Conservation (phyloP, 805 yeast species). For the Candida awuae region DNA sequence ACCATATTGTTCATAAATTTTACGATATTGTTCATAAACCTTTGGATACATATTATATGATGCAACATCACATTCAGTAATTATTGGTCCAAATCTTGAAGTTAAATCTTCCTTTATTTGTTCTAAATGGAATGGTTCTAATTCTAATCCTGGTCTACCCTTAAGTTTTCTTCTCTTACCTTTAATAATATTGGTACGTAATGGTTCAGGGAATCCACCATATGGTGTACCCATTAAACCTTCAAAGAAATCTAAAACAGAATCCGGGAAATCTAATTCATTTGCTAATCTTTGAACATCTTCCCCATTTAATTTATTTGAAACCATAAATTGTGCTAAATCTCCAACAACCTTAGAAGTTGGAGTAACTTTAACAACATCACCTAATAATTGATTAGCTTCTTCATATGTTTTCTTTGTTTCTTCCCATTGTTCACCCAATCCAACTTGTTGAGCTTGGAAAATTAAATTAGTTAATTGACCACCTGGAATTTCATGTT, state of each 20-base stretch:
- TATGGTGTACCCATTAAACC: conserved; percentile 99
- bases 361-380: conserved; percentile 96
- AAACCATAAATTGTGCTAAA: conserved; percentile 98
- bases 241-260: conserved; percentile 96
- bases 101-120: conserved; percentile 65
- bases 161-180: conserved; percentile 89
- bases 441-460: conserved; percentile 99
- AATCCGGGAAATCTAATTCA: conserved; percentile 95
- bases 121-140: conserved; percentile 75
- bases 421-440: conserved; percentile 94
- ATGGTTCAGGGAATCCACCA: conserved; percentile 99
- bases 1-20: conserved; percentile 69
- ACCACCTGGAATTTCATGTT: conserved; percentile 99
- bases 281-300: conserved; percentile 85
- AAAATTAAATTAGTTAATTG: conserved; percentile 94
- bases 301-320: conserved; percentile 77
- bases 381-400: conserved; percentile 89
- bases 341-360: conserved; percentile 99
- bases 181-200: conserved; percentile 81
- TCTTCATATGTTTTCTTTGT: conserved; percentile 90
- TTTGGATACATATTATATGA: conserved; percentile 97
- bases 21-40: conserved; percentile 84
- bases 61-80: conserved; percentile 85
- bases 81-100: conserved; percentile 64
- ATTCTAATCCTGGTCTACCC: conserved; percentile 84